Percentiles rank a stretch among this genome's conserved stretches.
phyloP scores from a whole-genome alignment of 352 stramenopile genomes.

The Phytophthora brassicae region DNA sequence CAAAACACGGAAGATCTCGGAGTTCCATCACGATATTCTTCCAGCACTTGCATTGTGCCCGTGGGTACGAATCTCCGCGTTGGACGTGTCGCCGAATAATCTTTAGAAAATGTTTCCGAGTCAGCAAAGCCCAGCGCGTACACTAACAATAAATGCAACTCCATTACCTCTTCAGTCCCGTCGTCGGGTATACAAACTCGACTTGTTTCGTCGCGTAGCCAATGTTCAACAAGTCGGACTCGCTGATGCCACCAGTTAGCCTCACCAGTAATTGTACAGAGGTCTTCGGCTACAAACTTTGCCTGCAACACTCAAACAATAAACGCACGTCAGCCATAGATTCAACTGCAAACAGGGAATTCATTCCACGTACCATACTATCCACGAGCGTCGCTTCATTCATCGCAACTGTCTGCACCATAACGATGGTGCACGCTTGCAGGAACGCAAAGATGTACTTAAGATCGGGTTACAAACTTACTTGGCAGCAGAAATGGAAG shows the following conservation, averaged over 20 bases:
- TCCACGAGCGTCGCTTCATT: constrained; percentile 55
- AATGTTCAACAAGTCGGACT: constrained; percentile 69
- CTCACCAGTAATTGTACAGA: constrained; percentile 32
- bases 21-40: constrained; percentile 80
- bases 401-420: constrained; percentile 61
- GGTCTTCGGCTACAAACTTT: constrained; percentile 55
- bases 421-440: constrained; percentile 9
- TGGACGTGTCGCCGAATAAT: constrained; percentile 73
- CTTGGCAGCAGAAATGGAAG: background rate
- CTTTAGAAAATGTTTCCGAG: constrained; percentile 23
- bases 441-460: constrained; percentile 1
- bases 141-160: background rate
- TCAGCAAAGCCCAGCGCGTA: background rate
- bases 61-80: constrained; percentile 66
- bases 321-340: background rate
- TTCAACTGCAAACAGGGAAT: background rate
- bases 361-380: constrained; percentile 38
- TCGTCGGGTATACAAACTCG: constrained; percentile 65
- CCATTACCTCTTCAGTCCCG: constrained; percentile 61
- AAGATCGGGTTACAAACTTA: constrained; percentile 11
- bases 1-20: constrained; percentile 59
- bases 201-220: constrained; percentile 64
- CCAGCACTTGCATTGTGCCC: constrained; percentile 74
- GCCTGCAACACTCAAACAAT: constrained; percentile 25
- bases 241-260: constrained; percentile 72